Base-by-base conservation (phyloP, 805 yeast genomes). In the Starmerella scarabaei region DNA sequence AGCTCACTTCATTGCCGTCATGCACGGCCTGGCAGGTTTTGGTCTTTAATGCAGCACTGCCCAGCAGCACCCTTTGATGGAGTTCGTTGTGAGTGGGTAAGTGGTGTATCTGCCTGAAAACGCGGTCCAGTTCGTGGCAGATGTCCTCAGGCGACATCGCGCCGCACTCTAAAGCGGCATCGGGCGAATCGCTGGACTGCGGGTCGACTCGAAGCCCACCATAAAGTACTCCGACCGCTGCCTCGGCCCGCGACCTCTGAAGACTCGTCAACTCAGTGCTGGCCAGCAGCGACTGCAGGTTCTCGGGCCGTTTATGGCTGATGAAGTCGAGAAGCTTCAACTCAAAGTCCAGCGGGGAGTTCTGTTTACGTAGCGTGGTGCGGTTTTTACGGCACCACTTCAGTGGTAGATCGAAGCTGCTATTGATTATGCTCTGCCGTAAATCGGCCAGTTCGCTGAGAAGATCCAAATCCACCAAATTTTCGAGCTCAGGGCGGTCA, bases 11-110 rank as follows among this genome's bases (percentile, higher is more conserved):
- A n/a, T n/a, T n/a, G n/a, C n/a, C n/a, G n/a, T n/a, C n/a, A n/a
- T n/a, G n/a, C n/a, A n/a, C 30, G 6, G n/a, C 30, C 8, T 8
- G 27, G 12, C 27, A 30, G 5, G 20, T 6, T 16, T 30, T 30
- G 18, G 47, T 43, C 27, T 43, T 43, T 7, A 37, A 23, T 9
- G 33, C 40, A 4, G 47, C 31, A 7, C 37, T 21, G 14, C 47
- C 44, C 17, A 40, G 16, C 9, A 38, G 37, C 5, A 36, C 41
- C n/a, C 16, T 18, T 21, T 31, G 20, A n/a, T 36, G 31, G 17
- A 43, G 37, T 26, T 30, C 15, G 19, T 30, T 23, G 9, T 24
- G 30, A 16, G n/a, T 16, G n/a, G 43, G 40, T 17, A 42, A 36
- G 15, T 37, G 35, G 30, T 40, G 24, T 7, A 39, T 40, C 23